Base-by-base conservation (phyloP, 2,329 filamentous ascomycete genomes). In the Fusarium napiforme region DNA sequence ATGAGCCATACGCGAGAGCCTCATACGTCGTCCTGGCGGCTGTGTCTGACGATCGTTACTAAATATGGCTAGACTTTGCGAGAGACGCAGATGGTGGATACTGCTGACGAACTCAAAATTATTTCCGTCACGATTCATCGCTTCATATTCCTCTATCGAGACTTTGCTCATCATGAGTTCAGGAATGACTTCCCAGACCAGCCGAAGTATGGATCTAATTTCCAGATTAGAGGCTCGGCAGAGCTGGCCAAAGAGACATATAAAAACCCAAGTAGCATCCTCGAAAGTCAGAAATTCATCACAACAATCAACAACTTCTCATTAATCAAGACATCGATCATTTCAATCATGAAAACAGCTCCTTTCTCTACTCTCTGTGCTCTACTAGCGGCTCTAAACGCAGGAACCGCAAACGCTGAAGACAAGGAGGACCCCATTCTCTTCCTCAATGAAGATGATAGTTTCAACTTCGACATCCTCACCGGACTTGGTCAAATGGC, bases 391-490 rank as follows among this genome's bases (percentile, higher is more conserved):
- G 9, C n/a, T 7, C 39, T 34, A 1, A 47, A 60, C 3, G 9
- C 23, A 11, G 56, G 37, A 5, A 2, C 36, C 0, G 2, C 11
- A 5, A 28, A 4, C 1, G 36, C 42, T 14, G 23, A 67, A 26
- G 46, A 28, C 4, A 21, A 49, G 4, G 47, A 57, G 5, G 14
- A 34, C 6, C 69, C 69, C 7, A 69, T 72, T 5, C 56, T 72
- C 3, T 43, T 26, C 26, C 69, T 72, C 26, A 73, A 15, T 18
- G 23, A 69, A 4, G 70, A 73, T 19, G 47, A 60, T 4, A 70
- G 42, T 15, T 73, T 73, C 34, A 72, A 73, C n/a, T 73, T 73
- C 4, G 70, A 73, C 19, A 69, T 72, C 16, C 70, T 73, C 15
- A 66, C 64, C 0, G 69, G 58, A 9, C 52, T 73, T 2, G 60